Evolutionary conservation across 164 flowering plant species (phyloP).

Genomic region (Cinnamomum chago): DNA sequence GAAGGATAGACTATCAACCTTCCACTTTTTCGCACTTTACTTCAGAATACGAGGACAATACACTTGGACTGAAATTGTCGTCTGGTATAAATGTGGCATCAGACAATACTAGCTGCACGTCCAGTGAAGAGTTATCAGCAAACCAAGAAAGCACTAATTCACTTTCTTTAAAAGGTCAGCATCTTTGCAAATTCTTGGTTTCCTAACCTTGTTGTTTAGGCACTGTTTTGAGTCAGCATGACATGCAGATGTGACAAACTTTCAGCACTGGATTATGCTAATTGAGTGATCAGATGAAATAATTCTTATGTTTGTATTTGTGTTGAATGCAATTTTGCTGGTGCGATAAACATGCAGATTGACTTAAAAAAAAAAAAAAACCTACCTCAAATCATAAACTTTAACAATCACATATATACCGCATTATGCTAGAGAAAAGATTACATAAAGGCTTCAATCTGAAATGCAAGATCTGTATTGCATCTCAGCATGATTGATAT

Average conservation of each 20-base stretch:
- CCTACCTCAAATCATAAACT: background rate
- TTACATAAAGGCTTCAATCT: too few relatives aligned
- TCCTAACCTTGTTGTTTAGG: background rate
- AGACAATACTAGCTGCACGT: constrained; percentile 38
- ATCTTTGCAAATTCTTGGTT: background rate
- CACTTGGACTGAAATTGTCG: constrained; percentile 34
- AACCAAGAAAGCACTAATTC: constrained; percentile 37
- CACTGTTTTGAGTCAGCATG: background rate
- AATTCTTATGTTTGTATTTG: background rate
- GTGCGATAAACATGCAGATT: background rate
- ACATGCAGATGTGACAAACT: background rate
- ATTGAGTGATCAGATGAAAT: background rate
- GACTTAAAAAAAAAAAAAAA: too few relatives aligned
- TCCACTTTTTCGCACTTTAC: constrained; percentile 19
- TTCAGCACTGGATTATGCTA: background rate
- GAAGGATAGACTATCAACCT: constrained; percentile 10
- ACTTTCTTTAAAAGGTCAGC: constrained; percentile 67
- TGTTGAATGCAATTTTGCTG: background rate
- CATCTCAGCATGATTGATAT: too few relatives aligned
- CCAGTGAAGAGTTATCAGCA: constrained; percentile 38
- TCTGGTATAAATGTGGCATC: constrained; percentile 34
- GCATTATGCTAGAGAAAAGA: background rate
- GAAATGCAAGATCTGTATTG: too few relatives aligned
- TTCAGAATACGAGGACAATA: constrained; percentile 28
- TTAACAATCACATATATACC: background rate